Evolutionary conservation across 306 rosid genomes (phyloP).

Genomic region (Adenanthera pavonina): DNA sequence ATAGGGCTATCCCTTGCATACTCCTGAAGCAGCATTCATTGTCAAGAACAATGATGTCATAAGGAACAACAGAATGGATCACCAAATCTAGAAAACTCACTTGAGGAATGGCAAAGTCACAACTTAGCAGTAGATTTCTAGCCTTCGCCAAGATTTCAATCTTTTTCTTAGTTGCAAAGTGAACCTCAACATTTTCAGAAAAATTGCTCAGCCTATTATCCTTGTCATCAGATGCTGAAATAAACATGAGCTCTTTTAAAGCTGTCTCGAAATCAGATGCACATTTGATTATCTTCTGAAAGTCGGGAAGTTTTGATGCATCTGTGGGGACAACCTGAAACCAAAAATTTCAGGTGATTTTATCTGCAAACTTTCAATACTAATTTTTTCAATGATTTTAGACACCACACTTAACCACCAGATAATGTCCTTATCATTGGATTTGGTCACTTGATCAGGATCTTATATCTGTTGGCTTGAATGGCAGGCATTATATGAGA

Average conservation of each 20-base stretch:
- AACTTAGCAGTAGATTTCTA: slow-evolving; percentile 75
- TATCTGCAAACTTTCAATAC: slow-evolving; percentile 19
- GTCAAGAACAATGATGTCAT: slow-evolving; percentile 38
- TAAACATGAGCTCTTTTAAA: slow-evolving; percentile 74
- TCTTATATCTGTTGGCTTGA: slow-evolving; percentile 23
- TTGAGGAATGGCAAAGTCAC: slow-evolving; percentile 80
- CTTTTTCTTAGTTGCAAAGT: slow-evolving; percentile 89
- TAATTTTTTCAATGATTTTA: slow-evolving; percentile 27
- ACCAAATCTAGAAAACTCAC: slow-evolving; percentile 53
- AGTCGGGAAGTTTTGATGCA: slow-evolving; percentile 91
- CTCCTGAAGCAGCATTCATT: slow-evolving; percentile 54
- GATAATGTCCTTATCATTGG: slow-evolving; percentile 24
- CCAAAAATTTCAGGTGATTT: slow-evolving; percentile 39
- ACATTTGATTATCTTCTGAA: slow-evolving; percentile 74
- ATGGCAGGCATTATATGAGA: slow-evolving; percentile 15
- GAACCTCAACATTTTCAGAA: slow-evolving; percentile 96
- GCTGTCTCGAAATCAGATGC: slow-evolving; percentile 74
- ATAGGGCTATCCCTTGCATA: slow-evolving; percentile 54
- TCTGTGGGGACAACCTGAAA: slow-evolving; percentile 95
- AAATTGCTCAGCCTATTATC: slow-evolving; percentile 74
- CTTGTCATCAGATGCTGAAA: slow-evolving; percentile 70
- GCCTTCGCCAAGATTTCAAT: slow-evolving; percentile 85
- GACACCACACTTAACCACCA: slow-evolving; percentile 27
- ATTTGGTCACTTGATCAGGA: slow-evolving; percentile 12
- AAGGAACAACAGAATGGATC: slow-evolving; percentile 31